Conservation (phyloP, 495 filamentous ascomycete genomes). For the Thozetella sp. region DNA sequence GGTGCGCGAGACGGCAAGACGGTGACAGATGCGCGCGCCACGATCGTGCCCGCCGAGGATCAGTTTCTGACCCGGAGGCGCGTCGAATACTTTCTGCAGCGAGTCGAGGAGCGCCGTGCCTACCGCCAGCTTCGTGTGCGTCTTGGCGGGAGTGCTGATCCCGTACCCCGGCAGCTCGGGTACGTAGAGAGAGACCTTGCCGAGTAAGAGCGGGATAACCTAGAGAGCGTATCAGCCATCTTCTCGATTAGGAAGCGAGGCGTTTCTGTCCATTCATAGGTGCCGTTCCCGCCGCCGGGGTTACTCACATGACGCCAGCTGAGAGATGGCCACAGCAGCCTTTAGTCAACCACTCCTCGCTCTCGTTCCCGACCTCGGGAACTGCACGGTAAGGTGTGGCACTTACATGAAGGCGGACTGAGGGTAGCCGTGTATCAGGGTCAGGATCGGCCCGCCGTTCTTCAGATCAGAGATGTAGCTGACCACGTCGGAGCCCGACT, state of each 20-base stretch:
- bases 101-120: conserved; percentile 36
- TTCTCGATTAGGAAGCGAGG: neutral
- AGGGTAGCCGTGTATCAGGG: conserved; percentile 23
- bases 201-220: conserved; percentile 10
- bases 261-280: neutral
- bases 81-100: conserved; percentile 18
- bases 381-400: neutral
- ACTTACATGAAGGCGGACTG: conserved; percentile 21
- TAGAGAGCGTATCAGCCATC: neutral
- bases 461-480: conserved; percentile 20
- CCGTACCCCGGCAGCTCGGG: conserved; percentile 53
- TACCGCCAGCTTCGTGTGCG: conserved; percentile 30
- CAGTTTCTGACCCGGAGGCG: conserved; percentile 10
- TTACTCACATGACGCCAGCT: conserved; percentile 18
- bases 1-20: conserved; percentile 33
- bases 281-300: neutral
- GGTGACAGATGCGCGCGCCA: conserved; percentile 48
- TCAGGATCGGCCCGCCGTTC: conserved; percentile 13
- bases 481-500: conserved; percentile 17
- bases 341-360: neutral
- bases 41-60: conserved; percentile 47
- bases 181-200: conserved; percentile 33
- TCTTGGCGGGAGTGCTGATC: conserved; percentile 23
- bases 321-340: neutral
- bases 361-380: no score